These are phyloP conservation scores for Lipomyces spencermartinsiae DNA, from an alignment of 805 yeast genomes.

Conservation along the genomic window DNA sequence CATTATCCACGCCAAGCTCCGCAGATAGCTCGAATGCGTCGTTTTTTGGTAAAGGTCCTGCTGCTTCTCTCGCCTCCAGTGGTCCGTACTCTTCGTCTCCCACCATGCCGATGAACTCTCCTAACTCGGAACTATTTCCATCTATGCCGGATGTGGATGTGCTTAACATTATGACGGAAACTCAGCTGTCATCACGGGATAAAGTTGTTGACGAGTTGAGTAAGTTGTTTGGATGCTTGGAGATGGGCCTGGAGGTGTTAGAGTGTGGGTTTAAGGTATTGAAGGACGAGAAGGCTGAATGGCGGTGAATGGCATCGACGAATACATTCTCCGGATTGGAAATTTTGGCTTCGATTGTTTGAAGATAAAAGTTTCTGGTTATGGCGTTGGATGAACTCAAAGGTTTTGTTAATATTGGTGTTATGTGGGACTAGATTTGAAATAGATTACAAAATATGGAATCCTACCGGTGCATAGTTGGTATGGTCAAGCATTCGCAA, in stretches of 20 bases:
- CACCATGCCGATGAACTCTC: neutral
- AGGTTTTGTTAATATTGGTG: neutral
- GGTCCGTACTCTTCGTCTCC: neutral
- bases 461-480: too few relatives aligned
- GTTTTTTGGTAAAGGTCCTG: slow-evolving; percentile 1
- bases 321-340: neutral
- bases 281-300: slow-evolving; percentile 28
- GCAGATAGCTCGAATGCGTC: neutral
- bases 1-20: neutral
- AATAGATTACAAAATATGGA: neutral
- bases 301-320: slow-evolving; percentile 1
- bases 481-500: too few relatives aligned
- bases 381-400: slow-evolving; percentile 1
- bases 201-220: slow-evolving; percentile 29
- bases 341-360: neutral
- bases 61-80: neutral
- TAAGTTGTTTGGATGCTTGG: slow-evolving; percentile 24
- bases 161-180: slow-evolving; percentile 23
- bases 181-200: slow-evolving; percentile 13
- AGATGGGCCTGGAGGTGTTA: slow-evolving; percentile 32
- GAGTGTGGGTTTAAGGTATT: slow-evolving; percentile 33
- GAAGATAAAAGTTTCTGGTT: neutral
- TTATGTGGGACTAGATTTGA: neutral
- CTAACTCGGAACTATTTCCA: slow-evolving; percentile 31
- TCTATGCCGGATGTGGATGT: slow-evolving; percentile 28